Evolutionary conservation across 768 basidiomycete species (phyloP).

Genomic region (Podaxis mareebaensis): DNA sequence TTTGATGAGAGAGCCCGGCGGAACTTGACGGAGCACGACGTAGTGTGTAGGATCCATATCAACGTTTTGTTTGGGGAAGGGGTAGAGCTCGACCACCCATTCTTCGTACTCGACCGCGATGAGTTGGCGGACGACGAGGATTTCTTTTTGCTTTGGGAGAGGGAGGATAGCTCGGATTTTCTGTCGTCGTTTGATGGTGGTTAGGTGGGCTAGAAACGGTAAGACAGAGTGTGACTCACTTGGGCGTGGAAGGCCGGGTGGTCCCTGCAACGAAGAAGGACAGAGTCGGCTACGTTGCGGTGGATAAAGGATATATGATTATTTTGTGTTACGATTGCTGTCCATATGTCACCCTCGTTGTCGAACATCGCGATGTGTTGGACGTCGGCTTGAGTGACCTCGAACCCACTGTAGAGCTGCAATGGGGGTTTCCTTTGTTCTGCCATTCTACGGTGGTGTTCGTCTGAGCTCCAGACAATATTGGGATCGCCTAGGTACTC

Average conservation of each 20-base stretch:
- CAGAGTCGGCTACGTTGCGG: constrained; percentile 15
- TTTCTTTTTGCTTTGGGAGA: constrained; percentile 49
- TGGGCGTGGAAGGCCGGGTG: constrained; percentile 25
- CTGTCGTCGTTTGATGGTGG: constrained; percentile 31
- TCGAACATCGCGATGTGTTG: constrained; percentile 32
- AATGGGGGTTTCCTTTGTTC: constrained; percentile 41
- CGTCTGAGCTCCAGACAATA: constrained; percentile 35
- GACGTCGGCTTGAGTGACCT: constrained; percentile 31
- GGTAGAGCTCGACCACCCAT: constrained; percentile 15
- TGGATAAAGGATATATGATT: constrained; percentile 20
- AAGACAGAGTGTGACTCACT: constrained; percentile 20
- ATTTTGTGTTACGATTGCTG: constrained; percentile 20
- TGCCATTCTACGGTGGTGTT: constrained; percentile 36
- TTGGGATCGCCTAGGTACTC: constrained; percentile 35
- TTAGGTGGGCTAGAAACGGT: neutral
- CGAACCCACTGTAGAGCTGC: constrained; percentile 41
- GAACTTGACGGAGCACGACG: neutral
- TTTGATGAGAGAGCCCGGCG: neutral
- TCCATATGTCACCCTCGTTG: constrained; percentile 19
- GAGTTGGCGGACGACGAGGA: constrained; percentile 49
- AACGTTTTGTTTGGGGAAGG: constrained; percentile 2
- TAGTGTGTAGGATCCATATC: neutral
- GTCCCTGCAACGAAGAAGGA: constrained; percentile 36
- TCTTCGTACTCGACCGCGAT: neutral
- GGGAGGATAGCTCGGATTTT: constrained; percentile 53